A percentile compares a stretch with the other conserved stretches of the same genome.
These are phyloP conservation scores for Diplocarpon rosae DNA, from an alignment of 2,329 filamentous ascomycete species.

Conservation along the genomic window DNA sequence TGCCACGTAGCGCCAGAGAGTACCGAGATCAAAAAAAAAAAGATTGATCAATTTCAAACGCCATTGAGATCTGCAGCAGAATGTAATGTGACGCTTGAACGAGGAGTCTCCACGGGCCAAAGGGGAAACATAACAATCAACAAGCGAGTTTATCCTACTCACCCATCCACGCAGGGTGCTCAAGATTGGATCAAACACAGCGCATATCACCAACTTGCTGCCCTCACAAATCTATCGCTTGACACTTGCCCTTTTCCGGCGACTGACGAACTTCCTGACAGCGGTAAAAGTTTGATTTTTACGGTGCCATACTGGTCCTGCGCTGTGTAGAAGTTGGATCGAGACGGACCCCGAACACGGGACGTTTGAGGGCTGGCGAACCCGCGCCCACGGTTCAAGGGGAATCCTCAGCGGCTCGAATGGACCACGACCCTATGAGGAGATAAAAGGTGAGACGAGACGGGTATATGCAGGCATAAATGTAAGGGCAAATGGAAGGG, in stretches of 20 bases:
- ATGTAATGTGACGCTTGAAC: no score
- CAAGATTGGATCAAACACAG: slow-evolving; percentile 12
- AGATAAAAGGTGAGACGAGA: background rate
- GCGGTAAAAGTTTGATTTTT: slow-evolving; percentile 13
- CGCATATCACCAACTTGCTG: slow-evolving; percentile 9
- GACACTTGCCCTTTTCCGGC: background rate
- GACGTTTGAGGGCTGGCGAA: slow-evolving; percentile 6
- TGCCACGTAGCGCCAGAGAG: no score
- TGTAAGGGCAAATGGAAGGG: no score
- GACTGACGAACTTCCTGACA: slow-evolving; percentile 11
- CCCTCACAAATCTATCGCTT: slow-evolving; percentile 12
- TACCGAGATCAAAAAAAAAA: no score
- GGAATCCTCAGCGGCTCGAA: background rate
- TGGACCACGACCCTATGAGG: background rate
- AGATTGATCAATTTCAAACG: no score
- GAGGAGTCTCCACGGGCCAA: background rate
- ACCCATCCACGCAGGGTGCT: slow-evolving; percentile 5
- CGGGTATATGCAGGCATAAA: background rate
- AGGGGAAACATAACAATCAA: slow-evolving; percentile 9
- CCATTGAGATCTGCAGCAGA: no score
- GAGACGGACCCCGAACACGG: slow-evolving; percentile 9
- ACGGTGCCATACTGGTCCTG: background rate
- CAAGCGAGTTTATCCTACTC: background rate
- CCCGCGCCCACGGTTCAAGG: slow-evolving; percentile 5
- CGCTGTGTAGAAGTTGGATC: background rate